These are phyloP conservation scores for Trichoderma citrinoviride DNA, from an alignment of 2,329 filamentous ascomycete genomes.

Conservation along the genomic window DNA sequence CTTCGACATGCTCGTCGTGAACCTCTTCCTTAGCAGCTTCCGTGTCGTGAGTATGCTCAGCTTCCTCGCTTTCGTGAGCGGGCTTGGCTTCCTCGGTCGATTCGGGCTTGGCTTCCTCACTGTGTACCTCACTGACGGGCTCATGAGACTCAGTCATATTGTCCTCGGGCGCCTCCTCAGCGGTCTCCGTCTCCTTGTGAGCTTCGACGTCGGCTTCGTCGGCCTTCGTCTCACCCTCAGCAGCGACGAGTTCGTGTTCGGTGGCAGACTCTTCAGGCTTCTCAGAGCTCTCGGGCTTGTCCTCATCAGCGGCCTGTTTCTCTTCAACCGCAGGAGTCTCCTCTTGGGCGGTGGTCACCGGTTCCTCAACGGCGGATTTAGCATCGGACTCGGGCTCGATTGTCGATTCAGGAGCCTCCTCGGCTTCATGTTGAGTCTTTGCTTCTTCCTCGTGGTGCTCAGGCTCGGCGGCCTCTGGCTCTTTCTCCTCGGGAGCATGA, in stretches of 20 bases:
- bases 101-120: background rate
- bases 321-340: background rate
- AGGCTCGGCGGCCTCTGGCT: background rate
- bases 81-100: conserved; percentile 7
- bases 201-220: conserved; percentile 8
- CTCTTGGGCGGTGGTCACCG: background rate
- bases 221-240: conserved; percentile 4
- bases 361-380: background rate
- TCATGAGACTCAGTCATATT: conserved; percentile 16
- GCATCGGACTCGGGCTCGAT: background rate
- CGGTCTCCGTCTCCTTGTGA: conserved; percentile 3
- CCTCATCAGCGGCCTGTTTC: background rate
- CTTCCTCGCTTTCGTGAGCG: background rate
- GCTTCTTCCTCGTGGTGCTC: conserved; percentile 3
- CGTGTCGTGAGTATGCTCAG: background rate
- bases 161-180: conserved; percentile 4
- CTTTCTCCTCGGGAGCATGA: conserved; percentile 4
- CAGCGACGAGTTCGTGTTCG: conserved; percentile 1
- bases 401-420: background rate
- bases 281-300: conserved; percentile 3
- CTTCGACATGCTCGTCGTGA: conserved; percentile 4
- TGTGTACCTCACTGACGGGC: background rate
- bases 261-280: background rate
- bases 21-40: conserved; percentile 3
- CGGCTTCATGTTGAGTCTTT: background rate